phyloP scores from a whole-genome alignment of 1,284 basidiomycete species.

The Microbotryum violaceum region DNA sequence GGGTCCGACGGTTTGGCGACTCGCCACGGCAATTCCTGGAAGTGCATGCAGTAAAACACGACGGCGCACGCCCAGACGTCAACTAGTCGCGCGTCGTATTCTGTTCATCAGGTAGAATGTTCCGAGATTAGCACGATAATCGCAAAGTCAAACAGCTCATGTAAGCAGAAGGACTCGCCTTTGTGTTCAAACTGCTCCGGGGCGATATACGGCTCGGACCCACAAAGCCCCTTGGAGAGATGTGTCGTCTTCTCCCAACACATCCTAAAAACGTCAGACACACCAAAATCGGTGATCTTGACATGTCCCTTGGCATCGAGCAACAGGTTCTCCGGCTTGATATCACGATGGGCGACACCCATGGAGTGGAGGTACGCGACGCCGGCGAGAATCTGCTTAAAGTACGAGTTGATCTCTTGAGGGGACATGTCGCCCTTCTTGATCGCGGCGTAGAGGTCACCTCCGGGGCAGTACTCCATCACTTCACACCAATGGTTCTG shows the following conservation, averaged over 20 bases:
- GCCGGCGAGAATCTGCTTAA: slow-evolving; percentile 90
- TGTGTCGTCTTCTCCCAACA: slow-evolving; percentile 98
- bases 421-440: slow-evolving; percentile 94
- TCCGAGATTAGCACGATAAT: slow-evolving; percentile 23
- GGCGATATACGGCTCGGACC: slow-evolving; percentile 96
- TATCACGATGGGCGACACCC: slow-evolving; percentile 94
- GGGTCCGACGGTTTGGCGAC: slow-evolving; percentile 78
- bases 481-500: slow-evolving; percentile 96
- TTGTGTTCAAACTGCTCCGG: slow-evolving; percentile 94
- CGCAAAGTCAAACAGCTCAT: slow-evolving; percentile 11
- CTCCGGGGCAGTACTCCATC: slow-evolving; percentile 98
- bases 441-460: slow-evolving; percentile 94
- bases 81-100: slow-evolving; percentile 93
- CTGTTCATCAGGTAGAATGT: slow-evolving; percentile 44
- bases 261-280: slow-evolving; percentile 93
- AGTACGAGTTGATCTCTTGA: slow-evolving; percentile 91
- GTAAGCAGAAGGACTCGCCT: slow-evolving; percentile 55
- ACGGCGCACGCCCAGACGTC: slow-evolving; percentile 97
- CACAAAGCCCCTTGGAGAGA: slow-evolving; percentile 92
- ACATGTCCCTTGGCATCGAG: slow-evolving; percentile 87
- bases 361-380: slow-evolving; percentile 87
- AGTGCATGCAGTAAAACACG: slow-evolving; percentile 97
- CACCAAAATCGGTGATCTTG: slow-evolving; percentile 99
- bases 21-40: slow-evolving; percentile 94
- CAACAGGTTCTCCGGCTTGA: slow-evolving; percentile 96